Evolutionary conservation across 192 early-diverging fungal species (phyloP).

Genomic region (Coemansia sp.): DNA sequence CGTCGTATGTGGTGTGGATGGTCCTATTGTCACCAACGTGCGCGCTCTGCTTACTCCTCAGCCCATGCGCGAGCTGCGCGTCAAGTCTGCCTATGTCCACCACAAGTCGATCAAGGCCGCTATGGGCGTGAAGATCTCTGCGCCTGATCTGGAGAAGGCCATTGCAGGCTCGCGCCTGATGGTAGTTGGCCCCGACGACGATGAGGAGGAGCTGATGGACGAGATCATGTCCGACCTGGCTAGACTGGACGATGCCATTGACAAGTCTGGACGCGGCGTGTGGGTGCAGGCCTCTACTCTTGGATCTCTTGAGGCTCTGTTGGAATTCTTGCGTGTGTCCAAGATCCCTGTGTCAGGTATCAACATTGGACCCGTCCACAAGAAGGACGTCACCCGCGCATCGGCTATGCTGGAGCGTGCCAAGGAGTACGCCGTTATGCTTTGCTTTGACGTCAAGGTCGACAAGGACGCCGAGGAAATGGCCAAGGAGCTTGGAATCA

Average conservation of each 20-base stretch:
- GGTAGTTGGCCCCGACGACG: conserved; percentile 92
- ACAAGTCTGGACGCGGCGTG: conserved; percentile 87
- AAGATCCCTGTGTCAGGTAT: conserved; percentile 97
- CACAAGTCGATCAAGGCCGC: conserved; percentile 97
- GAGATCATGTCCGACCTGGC: conserved; percentile 93
- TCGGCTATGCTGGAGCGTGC: conserved; percentile 91
- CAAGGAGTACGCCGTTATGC: conserved; percentile 81
- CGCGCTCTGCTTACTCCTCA: conserved; percentile 98
- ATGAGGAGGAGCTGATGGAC: conserved; percentile 91
- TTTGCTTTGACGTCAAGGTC: conserved; percentile 89
- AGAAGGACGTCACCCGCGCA: conserved; percentile 91
- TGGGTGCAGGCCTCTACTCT: conserved; percentile 98
- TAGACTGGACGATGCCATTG: conserved; percentile 72
- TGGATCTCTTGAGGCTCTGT: conserved; percentile 95
- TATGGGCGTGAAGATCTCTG: conserved; percentile 93
- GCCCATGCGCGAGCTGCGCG: conserved; percentile 93
- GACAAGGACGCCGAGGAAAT: conserved; percentile 87
- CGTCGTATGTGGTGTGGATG: conserved; percentile 83
- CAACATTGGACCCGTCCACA: conserved; percentile 97
- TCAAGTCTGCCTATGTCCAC: conserved; percentile 95
- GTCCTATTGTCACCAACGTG: conserved; percentile 90
- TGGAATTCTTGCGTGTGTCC: conserved; percentile 83
- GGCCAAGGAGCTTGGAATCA: conserved; percentile 91
- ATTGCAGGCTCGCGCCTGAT: conserved; percentile 97
- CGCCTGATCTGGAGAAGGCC: conserved; percentile 91